These are phyloP conservation scores for Podospora pseudopauciseta DNA, from an alignment of 495 filamentous ascomycete genomes.

Conservation along the genomic window DNA sequence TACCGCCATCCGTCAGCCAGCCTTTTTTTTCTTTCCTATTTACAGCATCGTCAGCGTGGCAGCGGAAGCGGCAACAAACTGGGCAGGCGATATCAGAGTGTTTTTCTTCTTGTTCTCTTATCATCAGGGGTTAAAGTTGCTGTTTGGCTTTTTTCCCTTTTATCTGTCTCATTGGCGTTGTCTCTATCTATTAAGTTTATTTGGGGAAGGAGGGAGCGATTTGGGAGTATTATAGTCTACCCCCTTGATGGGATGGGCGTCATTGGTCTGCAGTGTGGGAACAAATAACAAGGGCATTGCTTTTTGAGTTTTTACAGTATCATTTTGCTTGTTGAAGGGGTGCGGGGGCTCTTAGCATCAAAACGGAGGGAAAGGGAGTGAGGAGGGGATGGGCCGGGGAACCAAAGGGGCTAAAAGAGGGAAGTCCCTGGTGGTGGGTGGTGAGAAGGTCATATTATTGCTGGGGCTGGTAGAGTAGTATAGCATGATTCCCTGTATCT, in stretches of 20 bases:
- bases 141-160: slow-evolving; percentile 2
- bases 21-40: slow-evolving; percentile 6
- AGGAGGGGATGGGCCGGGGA: neutral
- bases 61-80: neutral
- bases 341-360: neutral
- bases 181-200: neutral
- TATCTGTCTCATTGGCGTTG: neutral
- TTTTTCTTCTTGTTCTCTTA: neutral
- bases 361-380: neutral
- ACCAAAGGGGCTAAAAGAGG: too few species aligned
- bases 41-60: neutral
- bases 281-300: neutral
- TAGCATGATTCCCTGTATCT: neutral
- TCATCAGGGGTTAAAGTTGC: neutral
- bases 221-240: neutral
- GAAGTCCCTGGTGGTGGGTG: neutral
- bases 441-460: neutral
- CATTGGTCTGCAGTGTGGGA: neutral
- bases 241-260: neutral
- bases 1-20: slow-evolving; percentile 9
- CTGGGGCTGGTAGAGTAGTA: neutral
- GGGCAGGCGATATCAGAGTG: neutral
- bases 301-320: neutral
- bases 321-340: neutral
- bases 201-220: neutral